These are phyloP conservation scores for Phytophthora chlamydospora DNA, from an alignment of 352 stramenopile species.

Conservation along the genomic window DNA sequence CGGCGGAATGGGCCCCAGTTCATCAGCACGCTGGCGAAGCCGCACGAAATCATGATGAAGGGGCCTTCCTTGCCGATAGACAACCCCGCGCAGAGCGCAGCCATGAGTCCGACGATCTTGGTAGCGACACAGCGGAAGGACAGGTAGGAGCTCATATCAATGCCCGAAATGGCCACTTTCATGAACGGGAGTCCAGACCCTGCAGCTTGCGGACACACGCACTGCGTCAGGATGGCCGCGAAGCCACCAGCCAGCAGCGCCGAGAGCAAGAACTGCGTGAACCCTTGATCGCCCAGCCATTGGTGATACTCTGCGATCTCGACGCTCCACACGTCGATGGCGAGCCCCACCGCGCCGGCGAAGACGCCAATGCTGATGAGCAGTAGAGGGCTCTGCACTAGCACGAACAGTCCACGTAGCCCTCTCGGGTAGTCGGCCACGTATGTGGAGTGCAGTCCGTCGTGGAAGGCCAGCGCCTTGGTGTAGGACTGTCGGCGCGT, in stretches of 20 bases:
- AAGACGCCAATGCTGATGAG: constrained; percentile 74
- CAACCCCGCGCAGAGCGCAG: constrained; percentile 63
- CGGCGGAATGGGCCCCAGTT: constrained; percentile 66
- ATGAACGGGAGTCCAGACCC: constrained; percentile 83
- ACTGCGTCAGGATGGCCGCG: constrained; percentile 58
- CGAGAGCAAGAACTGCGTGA: constrained; percentile 64
- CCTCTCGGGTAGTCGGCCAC: constrained; percentile 65
- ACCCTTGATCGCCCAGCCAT: constrained; percentile 55
- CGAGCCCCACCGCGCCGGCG: constrained; percentile 64
- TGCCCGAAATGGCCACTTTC: constrained; percentile 83
- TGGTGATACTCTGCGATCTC: constrained; percentile 73
- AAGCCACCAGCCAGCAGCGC: constrained; percentile 55
- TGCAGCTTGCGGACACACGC: constrained; percentile 69
- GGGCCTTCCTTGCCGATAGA: constrained; percentile 88
- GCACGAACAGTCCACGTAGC: constrained; percentile 60
- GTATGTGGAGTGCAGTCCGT: constrained; percentile 82
- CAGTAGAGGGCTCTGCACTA: constrained; percentile 76
- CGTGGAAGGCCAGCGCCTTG: constrained; percentile 69
- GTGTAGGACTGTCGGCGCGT: constrained; percentile 27
- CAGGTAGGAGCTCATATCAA: constrained; percentile 80
- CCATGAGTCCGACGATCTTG: constrained; percentile 75
- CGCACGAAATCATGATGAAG: constrained; percentile 90
- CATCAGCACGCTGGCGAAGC: constrained; percentile 83
- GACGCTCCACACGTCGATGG: constrained; percentile 66
- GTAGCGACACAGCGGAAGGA: constrained; percentile 72